phyloP scores from a whole-genome alignment of 306 rosid species.

The Cicer yamashitae region DNA sequence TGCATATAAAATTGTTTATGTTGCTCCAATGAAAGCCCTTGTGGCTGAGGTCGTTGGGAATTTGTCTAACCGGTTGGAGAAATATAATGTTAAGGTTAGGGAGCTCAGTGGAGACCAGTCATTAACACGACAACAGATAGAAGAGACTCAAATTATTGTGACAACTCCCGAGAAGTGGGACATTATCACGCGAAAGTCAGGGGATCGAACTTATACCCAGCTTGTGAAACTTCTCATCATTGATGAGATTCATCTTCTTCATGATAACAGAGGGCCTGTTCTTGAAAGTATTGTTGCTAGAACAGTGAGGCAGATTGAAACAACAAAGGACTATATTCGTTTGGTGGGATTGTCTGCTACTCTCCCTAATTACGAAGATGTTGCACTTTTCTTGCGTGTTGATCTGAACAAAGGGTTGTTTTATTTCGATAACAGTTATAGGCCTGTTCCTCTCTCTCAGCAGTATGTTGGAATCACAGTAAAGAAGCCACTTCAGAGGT shows the following conservation, averaged over 20 bases:
- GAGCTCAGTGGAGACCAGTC: constrained; percentile 95
- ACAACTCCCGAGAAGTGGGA: constrained; percentile 99
- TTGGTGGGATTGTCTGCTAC: constrained; percentile 96
- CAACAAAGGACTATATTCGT: constrained; percentile 88
- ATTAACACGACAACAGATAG: constrained; percentile 86
- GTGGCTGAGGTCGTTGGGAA: constrained; percentile 98
- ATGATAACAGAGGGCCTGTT: constrained; percentile 97
- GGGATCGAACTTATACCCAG: constrained; percentile 93
- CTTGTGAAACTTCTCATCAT: constrained; percentile 87
- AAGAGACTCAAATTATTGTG: constrained; percentile 94
- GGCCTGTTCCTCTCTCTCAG: constrained; percentile 98
- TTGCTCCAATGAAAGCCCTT: constrained; percentile 99
- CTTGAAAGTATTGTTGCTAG: constrained; percentile 97
- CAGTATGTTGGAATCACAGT: constrained; percentile 90
- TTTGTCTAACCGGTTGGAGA: constrained; percentile 86
- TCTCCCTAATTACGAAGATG: constrained; percentile 89
- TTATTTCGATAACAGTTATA: constrained; percentile 85
- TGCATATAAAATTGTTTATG: constrained; percentile 89
- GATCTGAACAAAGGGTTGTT: constrained; percentile 71
- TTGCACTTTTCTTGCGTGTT: constrained; percentile 87
- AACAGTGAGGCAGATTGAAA: constrained; percentile 91
- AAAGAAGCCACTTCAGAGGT: constrained; percentile 96
- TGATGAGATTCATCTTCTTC: constrained; percentile 97
- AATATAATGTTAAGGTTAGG: constrained; percentile 76
- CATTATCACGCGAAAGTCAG: constrained; percentile 91